Percentiles rank a stretch among this genome's conserved stretches.
phyloP scores from a whole-genome alignment of 768 basidiomycete genomes.

The Clitopilus hobsonii region DNA sequence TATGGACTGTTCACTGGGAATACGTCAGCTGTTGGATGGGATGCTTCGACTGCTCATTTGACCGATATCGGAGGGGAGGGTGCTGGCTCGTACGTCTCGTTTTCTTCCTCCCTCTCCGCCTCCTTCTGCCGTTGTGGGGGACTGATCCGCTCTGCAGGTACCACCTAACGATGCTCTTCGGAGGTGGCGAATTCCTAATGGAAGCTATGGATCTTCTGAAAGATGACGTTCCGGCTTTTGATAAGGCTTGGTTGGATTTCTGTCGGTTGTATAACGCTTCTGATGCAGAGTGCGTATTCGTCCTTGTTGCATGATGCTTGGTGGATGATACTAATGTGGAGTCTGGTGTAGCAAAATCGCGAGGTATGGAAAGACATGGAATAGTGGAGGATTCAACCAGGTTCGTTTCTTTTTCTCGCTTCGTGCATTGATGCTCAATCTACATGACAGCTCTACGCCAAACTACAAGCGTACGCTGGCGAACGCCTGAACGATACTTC shows the following conservation, averaged over 20 bases:
- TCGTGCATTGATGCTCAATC: background rate
- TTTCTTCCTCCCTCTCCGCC: background rate
- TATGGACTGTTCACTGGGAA: slow-evolving; percentile 33
- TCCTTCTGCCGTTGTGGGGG: background rate
- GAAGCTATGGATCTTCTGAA: slow-evolving; percentile 34
- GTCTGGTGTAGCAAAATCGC: slow-evolving; percentile 22
- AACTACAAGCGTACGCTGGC: slow-evolving; percentile 33
- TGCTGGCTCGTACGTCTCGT: slow-evolving; percentile 20
- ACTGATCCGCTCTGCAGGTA: slow-evolving; percentile 16
- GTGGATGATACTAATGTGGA: too few species aligned
- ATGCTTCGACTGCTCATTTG: slow-evolving; percentile 31
- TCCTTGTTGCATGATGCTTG: background rate
- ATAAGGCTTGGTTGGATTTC: slow-evolving; percentile 35
- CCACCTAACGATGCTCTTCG: slow-evolving; percentile 29
- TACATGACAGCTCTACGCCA: slow-evolving; percentile 27
- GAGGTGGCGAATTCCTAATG: slow-evolving; percentile 34
- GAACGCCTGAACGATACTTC: slow-evolving; percentile 25
- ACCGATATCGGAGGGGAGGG: slow-evolving; percentile 32
- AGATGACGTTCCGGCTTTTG: slow-evolving; percentile 29
- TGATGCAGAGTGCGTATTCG: slow-evolving; percentile 23
- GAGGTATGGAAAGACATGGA: slow-evolving; percentile 29
- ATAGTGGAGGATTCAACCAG: slow-evolving; percentile 28
- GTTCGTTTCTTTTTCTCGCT: slow-evolving; percentile 7
- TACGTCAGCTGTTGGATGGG: slow-evolving; percentile 31
- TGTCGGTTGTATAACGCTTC: slow-evolving; percentile 31